A percentile compares a stretch with the other conserved stretches of the same genome.
phyloP scores from a whole-genome alignment of 2,329 filamentous ascomycete species.

The Aspergillus clavatus region DNA sequence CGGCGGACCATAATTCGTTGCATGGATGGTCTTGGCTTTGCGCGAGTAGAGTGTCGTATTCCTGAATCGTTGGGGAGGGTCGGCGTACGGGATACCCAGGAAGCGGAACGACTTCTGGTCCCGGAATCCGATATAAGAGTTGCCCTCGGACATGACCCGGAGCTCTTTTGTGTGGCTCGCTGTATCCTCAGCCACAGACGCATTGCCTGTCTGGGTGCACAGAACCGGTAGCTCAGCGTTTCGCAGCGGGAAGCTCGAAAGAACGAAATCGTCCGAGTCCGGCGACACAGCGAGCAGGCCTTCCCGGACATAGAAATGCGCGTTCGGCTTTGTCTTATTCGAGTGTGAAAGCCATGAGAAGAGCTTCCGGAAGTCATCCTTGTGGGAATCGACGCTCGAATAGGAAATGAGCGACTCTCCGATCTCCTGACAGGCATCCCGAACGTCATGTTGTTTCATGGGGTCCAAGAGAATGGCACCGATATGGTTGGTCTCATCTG shows the following conservation, averaged over 20 bases:
- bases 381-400: slow-evolving; percentile 39
- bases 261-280: slow-evolving; percentile 28
- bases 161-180: slow-evolving; percentile 38
- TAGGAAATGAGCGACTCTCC: slow-evolving; percentile 47
- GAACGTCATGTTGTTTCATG: slow-evolving; percentile 34
- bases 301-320: slow-evolving; percentile 42
- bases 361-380: slow-evolving; percentile 43
- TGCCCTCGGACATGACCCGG: slow-evolving; percentile 38
- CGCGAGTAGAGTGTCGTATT: slow-evolving; percentile 45
- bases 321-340: slow-evolving; percentile 30
- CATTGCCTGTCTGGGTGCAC: slow-evolving; percentile 46
- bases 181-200: slow-evolving; percentile 15
- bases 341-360: slow-evolving; percentile 46
- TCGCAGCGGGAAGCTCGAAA: slow-evolving; percentile 24
- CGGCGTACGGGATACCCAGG: slow-evolving; percentile 44
- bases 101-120: slow-evolving; percentile 51
- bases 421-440: slow-evolving; percentile 43
- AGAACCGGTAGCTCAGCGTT: slow-evolving; percentile 43
- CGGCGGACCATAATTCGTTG: slow-evolving; percentile 46
- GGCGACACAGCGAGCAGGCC: slow-evolving; percentile 36
- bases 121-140: slow-evolving; percentile 47
- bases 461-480: slow-evolving; percentile 49
- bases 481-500: slow-evolving; percentile 50
- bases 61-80: slow-evolving; percentile 37
- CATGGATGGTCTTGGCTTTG: slow-evolving; percentile 44